phyloP scores from a whole-genome alignment of 1,284 basidiomycete species.

The Heterobasidion irregulare region DNA sequence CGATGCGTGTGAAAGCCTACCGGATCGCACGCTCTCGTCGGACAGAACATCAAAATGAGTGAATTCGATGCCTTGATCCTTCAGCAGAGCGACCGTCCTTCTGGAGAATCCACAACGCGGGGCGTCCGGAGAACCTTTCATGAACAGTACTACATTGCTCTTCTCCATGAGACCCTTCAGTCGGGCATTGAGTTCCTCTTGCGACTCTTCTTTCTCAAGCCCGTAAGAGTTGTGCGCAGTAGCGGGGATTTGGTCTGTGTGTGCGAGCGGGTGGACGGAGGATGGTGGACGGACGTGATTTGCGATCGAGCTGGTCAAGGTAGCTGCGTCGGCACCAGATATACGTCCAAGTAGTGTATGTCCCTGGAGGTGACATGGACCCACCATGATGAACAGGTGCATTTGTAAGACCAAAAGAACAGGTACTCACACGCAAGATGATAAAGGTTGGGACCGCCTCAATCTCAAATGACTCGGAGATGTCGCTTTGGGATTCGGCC shows the following conservation, averaged over 20 bases:
- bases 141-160: conserved; percentile 83
- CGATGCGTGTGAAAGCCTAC: conserved; percentile 17
- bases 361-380: conserved; percentile 44
- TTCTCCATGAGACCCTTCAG: conserved; percentile 64
- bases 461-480: conserved; percentile 90
- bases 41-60: conserved; percentile 68
- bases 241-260: conserved; percentile 27
- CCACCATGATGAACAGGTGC: neutral
- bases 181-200: conserved; percentile 59
- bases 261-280: conserved; percentile 30
- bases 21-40: conserved; percentile 64
- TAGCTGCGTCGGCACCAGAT: conserved; percentile 73
- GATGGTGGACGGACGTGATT: conserved; percentile 39
- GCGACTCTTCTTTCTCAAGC: conserved; percentile 42
- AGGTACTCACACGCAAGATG: conserved; percentile 61
- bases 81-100: conserved; percentile 57
- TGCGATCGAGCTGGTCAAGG: conserved; percentile 58
- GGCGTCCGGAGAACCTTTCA: conserved; percentile 88
- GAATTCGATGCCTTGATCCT: conserved; percentile 56
- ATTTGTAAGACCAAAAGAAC: neutral
- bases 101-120: conserved; percentile 85
- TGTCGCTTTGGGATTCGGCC: conserved; percentile 83
- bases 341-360: conserved; percentile 83
- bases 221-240: conserved; percentile 8
- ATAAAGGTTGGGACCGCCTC: conserved; percentile 87